Evolutionary conservation across 306 rosid genomes (phyloP).

Genomic region (Dryas octopetala): DNA sequence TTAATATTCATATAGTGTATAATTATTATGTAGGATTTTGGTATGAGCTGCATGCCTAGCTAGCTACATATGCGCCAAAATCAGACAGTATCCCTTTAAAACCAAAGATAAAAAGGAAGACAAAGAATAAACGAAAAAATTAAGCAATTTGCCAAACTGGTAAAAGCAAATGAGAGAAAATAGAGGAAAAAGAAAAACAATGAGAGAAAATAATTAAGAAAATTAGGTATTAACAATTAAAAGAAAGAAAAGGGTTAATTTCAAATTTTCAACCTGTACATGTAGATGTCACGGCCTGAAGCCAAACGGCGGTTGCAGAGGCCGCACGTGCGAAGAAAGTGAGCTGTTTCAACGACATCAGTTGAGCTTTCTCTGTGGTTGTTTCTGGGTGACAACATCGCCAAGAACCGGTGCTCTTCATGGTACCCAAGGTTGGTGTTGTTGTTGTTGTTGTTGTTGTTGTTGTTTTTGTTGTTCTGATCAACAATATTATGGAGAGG

Average conservation of each 20-base stretch:
- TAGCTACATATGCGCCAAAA: background rate
- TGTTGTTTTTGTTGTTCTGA: background rate
- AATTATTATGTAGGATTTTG: background rate
- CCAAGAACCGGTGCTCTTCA: conserved; percentile 15
- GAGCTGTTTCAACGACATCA: conserved; percentile 38
- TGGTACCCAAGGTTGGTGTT: conserved; percentile 18
- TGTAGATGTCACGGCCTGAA: conserved; percentile 78
- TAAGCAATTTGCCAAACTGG: background rate
- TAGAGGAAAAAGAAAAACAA: background rate
- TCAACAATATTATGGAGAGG: background rate
- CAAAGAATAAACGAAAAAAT: background rate
- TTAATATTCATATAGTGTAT: no score
- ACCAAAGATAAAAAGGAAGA: conserved; percentile 2
- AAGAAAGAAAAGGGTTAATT: background rate
- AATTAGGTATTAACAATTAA: no score
- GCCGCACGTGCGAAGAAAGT: conserved; percentile 69
- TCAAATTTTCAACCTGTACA: conserved; percentile 54
- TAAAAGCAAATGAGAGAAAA: background rate
- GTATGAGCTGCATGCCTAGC: background rate
- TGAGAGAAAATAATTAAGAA: no score
- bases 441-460: conserved; percentile 2
- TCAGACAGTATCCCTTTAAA: background rate
- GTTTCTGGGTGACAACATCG: conserved; percentile 44
- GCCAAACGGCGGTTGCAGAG: conserved; percentile 60
- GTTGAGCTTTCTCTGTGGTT: conserved; percentile 22